Base-by-base conservation (phyloP, 768 basidiomycete species). In the Omphalotus guepiniiformis region DNA sequence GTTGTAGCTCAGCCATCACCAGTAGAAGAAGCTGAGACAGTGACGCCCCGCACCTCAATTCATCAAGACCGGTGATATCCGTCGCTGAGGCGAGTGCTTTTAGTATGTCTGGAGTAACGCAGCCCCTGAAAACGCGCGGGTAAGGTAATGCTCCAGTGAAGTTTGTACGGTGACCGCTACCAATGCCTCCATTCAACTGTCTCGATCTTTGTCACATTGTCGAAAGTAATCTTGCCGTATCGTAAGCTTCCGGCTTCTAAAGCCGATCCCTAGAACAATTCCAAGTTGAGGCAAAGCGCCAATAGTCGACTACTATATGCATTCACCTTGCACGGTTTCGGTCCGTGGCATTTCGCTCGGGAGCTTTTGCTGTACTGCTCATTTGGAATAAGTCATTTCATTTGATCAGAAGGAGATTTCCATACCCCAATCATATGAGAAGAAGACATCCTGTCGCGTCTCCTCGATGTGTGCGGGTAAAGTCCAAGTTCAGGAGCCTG, bases 321-420 rank as follows among this genome's bases (percentile, higher is more conserved):
- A 48, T 16, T 49, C 72, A 35, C 25, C 36, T 72, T 73, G 63
- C 86, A 89, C 3, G 80, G 78, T 3, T 68, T 54, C 3, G 78
- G 73, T 0, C 82, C 84, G 63, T 82, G 79, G 58, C 87, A 90
- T 51, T 79, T 81, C 1, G 83, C 83, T 42, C 79, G 73, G 2
- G 75, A 70, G 51, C 80, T 86, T 66, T 78, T 85, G 65, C 80
- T 83, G 52, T 89, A 90, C 88, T 89, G n/a, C n/a, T n/a, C n/a
- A 54, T 11, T 48, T 30, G 36, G 22, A 5, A 25, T 26, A 27
- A 9, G n/a, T 6, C 15, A 6, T 18, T 3, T 22, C 9, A 26
- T n/a, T 6, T 22, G 7, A 35, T 6, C 26, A 13, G 26, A 11
- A 25, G 21, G 39, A 11, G 15, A 6, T 8, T 6, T 37, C 29